Base-by-base conservation (phyloP, 306 rosid genomes). In the Arachis hypogaea region DNA sequence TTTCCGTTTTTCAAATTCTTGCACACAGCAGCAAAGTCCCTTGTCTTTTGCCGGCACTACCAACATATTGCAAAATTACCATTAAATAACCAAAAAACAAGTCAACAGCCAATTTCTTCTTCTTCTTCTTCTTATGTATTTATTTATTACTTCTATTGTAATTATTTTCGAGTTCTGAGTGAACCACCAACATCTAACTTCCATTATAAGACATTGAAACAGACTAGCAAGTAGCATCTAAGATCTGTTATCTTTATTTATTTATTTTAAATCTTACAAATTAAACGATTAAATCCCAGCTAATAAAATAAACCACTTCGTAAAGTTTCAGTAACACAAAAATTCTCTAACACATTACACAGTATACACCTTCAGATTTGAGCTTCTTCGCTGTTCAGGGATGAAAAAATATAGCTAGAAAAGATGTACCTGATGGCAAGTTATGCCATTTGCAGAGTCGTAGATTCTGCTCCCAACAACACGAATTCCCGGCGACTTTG, bases 11-110 rank as follows among this genome's bases (percentile, higher is more conserved):
- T 86, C 62, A 5, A 0, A 63, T 77, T 89, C 79, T 70, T 89
- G 40, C 97, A 93, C 0, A 84, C 40, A 5, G 88, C 97, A 11
- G 77, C 33, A 50, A 88, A 84, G 71, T 83, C 87, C 75, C 52
- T 81, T 7, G 94, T 89, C 73, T 85, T 94, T 11, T 91, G 96
- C 5, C 98, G 96, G 72, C 92, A 90, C 94, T 92, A 29, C 41
- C 33, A 63, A 49, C 55, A 49, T 49, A 49, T 49, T 6, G 33
- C 6, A 46, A 59, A 69, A 69, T 14, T 2, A n/a, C 12, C 57
- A 12, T 14, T 33, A 33, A 22, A 52, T 4, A 52, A 52, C 58
- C 8, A 52, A 2, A 14, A 52, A 1, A 52, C 58, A 14, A 52
- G 2, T 14, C 0, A 14, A 52, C 58, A 52, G 8, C 14, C 58